A percentile compares a stretch with the other conserved stretches of the same genome.
phyloP scores from a whole-genome alignment of 2,329 filamentous ascomycete genomes.

The Fusarium hostae region DNA sequence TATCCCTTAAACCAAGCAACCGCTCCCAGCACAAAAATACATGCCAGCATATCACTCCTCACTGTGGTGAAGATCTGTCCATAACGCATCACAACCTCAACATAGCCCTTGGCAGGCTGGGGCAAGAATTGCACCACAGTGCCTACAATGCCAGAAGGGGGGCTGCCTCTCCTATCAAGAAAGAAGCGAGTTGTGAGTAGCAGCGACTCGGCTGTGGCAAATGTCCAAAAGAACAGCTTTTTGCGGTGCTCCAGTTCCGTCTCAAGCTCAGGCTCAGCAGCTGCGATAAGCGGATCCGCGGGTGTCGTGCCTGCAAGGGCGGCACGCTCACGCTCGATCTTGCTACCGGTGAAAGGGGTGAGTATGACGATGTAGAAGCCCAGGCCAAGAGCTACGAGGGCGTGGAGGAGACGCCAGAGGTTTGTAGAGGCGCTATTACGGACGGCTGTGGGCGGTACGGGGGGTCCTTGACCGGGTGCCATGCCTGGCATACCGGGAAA shows the following conservation, averaged over 20 bases:
- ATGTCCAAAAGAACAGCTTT: constrained; percentile 77
- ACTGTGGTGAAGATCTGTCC: constrained; percentile 78
- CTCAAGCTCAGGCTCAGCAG: constrained; percentile 42
- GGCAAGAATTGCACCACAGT: constrained; percentile 74
- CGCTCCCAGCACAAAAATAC: constrained; percentile 78
- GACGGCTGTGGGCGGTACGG: constrained; percentile 45
- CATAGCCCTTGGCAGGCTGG: constrained; percentile 69
- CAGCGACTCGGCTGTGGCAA: constrained; percentile 79
- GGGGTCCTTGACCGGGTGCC: constrained; percentile 46
- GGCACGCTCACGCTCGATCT: constrained; percentile 65
- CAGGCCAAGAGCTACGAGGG: constrained; percentile 74
- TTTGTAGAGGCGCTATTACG: constrained; percentile 53
- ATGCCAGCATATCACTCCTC: constrained; percentile 77
- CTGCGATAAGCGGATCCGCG: constrained; percentile 37
- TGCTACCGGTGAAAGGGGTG: constrained; percentile 75
- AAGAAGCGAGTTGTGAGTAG: constrained; percentile 78
- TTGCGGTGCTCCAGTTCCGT: constrained; percentile 49
- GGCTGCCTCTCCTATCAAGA: constrained; percentile 69
- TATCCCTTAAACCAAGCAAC: constrained; percentile 57
- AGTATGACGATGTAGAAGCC: constrained; percentile 76
- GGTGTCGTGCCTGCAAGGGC: constrained; percentile 43
- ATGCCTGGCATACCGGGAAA: constrained; percentile 53
- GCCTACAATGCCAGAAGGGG: constrained; percentile 71
- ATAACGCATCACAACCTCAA: constrained; percentile 72
- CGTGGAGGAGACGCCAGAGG: constrained; percentile 80